These are phyloP conservation scores for Citrus mangshanensis DNA, from an alignment of 345 rosid genomes.

Conservation along the genomic window DNA sequence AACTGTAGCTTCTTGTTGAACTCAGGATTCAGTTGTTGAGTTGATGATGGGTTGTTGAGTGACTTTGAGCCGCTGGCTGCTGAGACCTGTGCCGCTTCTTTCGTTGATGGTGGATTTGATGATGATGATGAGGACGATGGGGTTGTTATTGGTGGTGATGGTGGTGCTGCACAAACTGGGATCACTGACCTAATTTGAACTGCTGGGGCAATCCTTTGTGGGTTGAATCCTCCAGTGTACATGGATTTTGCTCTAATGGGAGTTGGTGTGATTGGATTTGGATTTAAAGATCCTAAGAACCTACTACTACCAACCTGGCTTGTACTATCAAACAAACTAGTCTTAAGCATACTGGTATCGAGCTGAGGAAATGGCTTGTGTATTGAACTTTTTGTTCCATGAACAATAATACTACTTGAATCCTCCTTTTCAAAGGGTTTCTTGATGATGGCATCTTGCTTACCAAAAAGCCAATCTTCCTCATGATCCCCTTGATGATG, in stretches of 20 bases:
- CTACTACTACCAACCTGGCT: constrained; percentile 11
- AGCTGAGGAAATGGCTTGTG: constrained; percentile 15
- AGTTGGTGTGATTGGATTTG: constrained; percentile 13
- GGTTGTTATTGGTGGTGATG: constrained; percentile 23
- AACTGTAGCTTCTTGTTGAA: constrained; percentile 37
- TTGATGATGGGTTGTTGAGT: constrained; percentile 18
- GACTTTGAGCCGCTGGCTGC: constrained; percentile 5
- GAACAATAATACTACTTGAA: constrained; percentile 10
- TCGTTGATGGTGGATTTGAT: constrained; percentile 7
- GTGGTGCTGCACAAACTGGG: constrained; percentile 75
- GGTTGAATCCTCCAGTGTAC: constrained; percentile 30
- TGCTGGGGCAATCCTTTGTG: constrained; percentile 52
- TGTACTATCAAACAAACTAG: constrained; percentile 3
- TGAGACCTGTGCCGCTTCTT: constrained; percentile 12
- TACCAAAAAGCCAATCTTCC: constrained; percentile 30
- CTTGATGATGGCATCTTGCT: constrained; percentile 21
- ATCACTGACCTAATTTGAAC: constrained; percentile 76
- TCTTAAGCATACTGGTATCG: constrained; percentile 1
- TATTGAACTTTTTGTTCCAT: constrained; percentile 15
- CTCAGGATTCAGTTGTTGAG: constrained; percentile 31
- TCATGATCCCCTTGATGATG: constrained; percentile 22
- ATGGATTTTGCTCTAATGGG: constrained; percentile 1
- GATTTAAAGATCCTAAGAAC: constrained; percentile 22
- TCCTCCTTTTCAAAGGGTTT: constrained; percentile 25
- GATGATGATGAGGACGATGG: background rate